These are phyloP conservation scores for Ichthyophthirius multifiliis DNA, from an alignment of 169 alveolate genomes.

Conservation along the genomic window DNA sequence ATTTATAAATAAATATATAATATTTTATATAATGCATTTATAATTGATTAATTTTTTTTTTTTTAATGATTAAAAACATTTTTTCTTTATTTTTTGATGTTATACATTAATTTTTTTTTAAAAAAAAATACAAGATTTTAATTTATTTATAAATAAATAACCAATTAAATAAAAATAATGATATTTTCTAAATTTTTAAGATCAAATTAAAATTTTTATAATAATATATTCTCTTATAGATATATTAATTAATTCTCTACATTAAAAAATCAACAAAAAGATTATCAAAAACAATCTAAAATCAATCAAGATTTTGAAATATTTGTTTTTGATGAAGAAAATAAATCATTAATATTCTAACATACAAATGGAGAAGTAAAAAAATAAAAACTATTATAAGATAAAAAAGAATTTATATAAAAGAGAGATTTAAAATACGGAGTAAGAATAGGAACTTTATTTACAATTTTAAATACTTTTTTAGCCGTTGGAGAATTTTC, in stretches of 20 bases:
- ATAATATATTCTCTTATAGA: neutral
- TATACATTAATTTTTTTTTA: too few species aligned
- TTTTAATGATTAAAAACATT: too few species aligned
- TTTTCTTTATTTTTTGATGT: too few species aligned
- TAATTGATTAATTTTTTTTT: too few species aligned
- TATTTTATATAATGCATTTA: too few species aligned
- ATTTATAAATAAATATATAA: too few species aligned
- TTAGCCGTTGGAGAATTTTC: conserved; percentile 20
- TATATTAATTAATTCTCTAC: neutral
- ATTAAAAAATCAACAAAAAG: neutral
- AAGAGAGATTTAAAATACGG: conserved; percentile 19
- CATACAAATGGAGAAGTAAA: conserved; percentile 29
- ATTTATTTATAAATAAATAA: too few species aligned
- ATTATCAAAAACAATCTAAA: neutral
- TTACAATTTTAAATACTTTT: conserved; percentile 27
- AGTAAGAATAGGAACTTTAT: conserved; percentile 23
- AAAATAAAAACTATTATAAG: neutral
- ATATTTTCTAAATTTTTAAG: conserved; percentile 1
- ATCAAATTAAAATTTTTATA: neutral
- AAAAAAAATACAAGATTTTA: too few species aligned
- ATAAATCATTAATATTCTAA: conserved; percentile 22
- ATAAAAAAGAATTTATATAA: neutral
- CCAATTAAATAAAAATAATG: too few species aligned
- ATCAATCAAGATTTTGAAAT: neutral
- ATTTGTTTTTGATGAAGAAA: conserved; percentile 27